Conservation (phyloP, 1,284 basidiomycete species). For the Ustanciosporium gigantosporum region DNA sequence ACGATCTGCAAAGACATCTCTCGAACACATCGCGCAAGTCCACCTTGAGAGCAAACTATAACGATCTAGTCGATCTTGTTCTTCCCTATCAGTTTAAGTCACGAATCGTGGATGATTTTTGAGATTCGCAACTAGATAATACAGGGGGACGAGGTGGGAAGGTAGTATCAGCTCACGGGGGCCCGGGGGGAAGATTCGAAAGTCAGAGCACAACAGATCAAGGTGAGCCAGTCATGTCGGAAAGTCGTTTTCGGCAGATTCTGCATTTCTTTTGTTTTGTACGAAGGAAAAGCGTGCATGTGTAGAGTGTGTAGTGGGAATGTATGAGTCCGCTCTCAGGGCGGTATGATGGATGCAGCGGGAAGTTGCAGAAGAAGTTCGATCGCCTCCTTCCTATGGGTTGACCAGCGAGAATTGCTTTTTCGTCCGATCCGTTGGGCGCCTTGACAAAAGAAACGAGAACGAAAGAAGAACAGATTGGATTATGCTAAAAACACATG, state of each 20-base stretch:
- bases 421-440: no score
- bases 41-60: no score
- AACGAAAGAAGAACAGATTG: conserved; percentile 5
- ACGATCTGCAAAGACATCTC: conserved; percentile 51
- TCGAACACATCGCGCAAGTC: not conserved
- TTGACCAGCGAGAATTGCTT: no score
- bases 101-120: conserved; percentile 16
- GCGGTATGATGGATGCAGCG: conserved; percentile 10
- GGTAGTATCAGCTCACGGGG: not conserved
- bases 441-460: conserved; percentile 33
- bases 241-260: conserved; percentile 8
- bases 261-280: conserved; percentile 36
- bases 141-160: conserved; percentile 12
- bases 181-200: not conserved
- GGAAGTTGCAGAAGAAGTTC: no score
- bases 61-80: conserved; percentile 9
- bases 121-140: conserved; percentile 35
- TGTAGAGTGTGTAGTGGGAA: conserved; percentile 4
- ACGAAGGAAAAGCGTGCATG: no score
- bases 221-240: not conserved
- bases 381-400: no score
- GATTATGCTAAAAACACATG: conserved; percentile 39
- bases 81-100: conserved; percentile 53
- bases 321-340: not conserved
- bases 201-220: not conserved